Conservation (phyloP, 2,329 filamentous ascomycete species). For the Apiospora pterosperma region DNA sequence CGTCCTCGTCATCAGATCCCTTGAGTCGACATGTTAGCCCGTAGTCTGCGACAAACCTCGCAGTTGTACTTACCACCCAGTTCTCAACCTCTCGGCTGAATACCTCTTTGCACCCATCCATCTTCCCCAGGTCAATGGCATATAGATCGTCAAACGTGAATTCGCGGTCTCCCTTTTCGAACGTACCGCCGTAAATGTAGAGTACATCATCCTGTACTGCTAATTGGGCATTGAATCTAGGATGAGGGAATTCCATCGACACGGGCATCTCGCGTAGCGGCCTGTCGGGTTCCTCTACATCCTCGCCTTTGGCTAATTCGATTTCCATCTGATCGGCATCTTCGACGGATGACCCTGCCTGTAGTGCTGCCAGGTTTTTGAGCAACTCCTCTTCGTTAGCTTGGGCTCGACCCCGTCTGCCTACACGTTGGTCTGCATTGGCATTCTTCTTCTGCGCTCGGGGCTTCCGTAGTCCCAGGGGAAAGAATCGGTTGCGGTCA, state of each 20-base stretch:
- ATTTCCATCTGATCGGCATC: constrained; percentile 39
- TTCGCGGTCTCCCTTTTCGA: constrained; percentile 90
- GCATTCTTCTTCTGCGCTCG: constrained; percentile 64
- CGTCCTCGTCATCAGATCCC: constrained; percentile 48
- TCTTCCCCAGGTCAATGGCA: constrained; percentile 86
- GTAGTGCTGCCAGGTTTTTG: constrained; percentile 79
- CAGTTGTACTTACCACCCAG: constrained; percentile 66
- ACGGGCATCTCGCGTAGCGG: constrained; percentile 62
- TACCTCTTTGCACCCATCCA: constrained; percentile 90
- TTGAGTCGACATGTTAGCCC: constrained; percentile 33
- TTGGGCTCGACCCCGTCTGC: constrained; percentile 70
- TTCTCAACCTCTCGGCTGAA: constrained; percentile 81
- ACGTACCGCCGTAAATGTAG: constrained; percentile 94
- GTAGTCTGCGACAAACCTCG: constrained; percentile 30
- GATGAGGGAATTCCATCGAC: constrained; percentile 80
- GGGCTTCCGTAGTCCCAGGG: constrained; percentile 71
- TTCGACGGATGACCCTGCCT: constrained; percentile 68
- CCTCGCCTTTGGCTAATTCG: constrained; percentile 45
- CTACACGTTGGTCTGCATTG: constrained; percentile 51
- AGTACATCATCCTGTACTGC: constrained; percentile 89
- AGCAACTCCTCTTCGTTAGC: constrained; percentile 91
- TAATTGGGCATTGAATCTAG: constrained; percentile 85
- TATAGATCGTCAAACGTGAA: constrained; percentile 96
- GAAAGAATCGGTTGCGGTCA: constrained; percentile 93
- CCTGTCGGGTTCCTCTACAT: constrained; percentile 53